These are phyloP conservation scores for Fagopyrum esculentum DNA, from an alignment of 148 eudicot species.

Conservation along the genomic window DNA sequence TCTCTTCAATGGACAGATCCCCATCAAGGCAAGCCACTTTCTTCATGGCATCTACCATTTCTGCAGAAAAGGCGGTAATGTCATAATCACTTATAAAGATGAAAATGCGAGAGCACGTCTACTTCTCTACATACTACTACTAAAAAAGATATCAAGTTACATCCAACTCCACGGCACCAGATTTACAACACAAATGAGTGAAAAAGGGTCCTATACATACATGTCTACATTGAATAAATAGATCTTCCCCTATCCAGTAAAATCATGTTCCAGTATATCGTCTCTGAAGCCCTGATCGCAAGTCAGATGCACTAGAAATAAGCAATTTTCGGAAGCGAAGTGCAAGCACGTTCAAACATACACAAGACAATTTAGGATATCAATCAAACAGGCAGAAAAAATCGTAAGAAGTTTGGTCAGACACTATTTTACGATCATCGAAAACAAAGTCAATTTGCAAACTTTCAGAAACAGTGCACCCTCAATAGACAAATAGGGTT, in stretches of 20 bases:
- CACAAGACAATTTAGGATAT: background rate
- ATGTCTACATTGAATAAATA: background rate
- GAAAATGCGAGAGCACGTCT: background rate
- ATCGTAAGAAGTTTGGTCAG: background rate
- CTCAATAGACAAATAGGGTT: background rate
- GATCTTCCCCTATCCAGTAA: background rate
- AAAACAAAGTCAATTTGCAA: background rate
- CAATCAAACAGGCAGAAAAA: background rate
- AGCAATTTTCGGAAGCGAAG: background rate
- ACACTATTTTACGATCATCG: background rate
- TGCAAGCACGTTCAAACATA: background rate
- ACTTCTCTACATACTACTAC: background rate
- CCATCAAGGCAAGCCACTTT: slow-evolving; percentile 17
- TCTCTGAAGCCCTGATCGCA: background rate
- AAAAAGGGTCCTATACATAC: background rate
- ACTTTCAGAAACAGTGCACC: background rate
- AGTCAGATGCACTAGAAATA: background rate
- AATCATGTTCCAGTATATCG: background rate
- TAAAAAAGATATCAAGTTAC: background rate
- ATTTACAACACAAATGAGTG: too few relatives aligned
- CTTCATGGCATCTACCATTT: slow-evolving; percentile 12
- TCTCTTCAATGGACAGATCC: slow-evolving; percentile 32
- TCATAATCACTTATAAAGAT: background rate
- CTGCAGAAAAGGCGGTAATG: background rate
- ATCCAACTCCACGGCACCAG: background rate